phyloP scores from a whole-genome alignment of 2,329 filamentous ascomycete species.

The Verruconis gallopava region DNA sequence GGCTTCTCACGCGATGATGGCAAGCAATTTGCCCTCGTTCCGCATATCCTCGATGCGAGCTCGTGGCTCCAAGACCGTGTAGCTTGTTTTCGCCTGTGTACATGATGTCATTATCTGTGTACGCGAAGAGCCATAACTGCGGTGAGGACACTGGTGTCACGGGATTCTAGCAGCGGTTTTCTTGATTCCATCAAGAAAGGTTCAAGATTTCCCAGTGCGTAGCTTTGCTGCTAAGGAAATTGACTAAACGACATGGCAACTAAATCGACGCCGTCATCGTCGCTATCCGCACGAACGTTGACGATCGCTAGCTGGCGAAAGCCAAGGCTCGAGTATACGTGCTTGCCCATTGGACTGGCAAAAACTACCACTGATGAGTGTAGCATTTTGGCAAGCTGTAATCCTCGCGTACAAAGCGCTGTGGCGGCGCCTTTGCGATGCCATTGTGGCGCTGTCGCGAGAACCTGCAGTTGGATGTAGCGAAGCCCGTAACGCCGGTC shows the following conservation, averaged over 20 bases:
- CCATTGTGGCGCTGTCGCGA: conserved; percentile 12
- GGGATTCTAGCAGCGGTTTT: too few relatives aligned
- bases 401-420: conserved; percentile 11
- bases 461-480: conserved; percentile 12
- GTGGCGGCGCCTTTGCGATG: conserved; percentile 10
- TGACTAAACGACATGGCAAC: conserved; percentile 9
- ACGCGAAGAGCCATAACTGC: too few relatives aligned
- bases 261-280: conserved; percentile 10
- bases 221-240: too few relatives aligned
- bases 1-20: too few relatives aligned
- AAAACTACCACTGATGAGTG: conserved; percentile 11
- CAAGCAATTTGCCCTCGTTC: too few relatives aligned
- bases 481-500: conserved; percentile 8
- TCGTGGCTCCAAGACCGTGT: too few relatives aligned
- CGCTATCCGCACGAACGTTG: conserved; percentile 8
- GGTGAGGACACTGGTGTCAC: too few relatives aligned
- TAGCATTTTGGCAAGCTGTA: conserved; percentile 7
- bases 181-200: too few relatives aligned
- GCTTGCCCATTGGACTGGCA: conserved; percentile 13
- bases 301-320: conserved; percentile 10
- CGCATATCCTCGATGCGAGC: too few relatives aligned
- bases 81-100: too few relatives aligned
- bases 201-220: too few relatives aligned
- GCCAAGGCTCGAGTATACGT: conserved; percentile 11
- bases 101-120: too few relatives aligned